Percentiles rank a stretch among this genome's conserved stretches.
Conservation (phyloP, 2,329 filamentous ascomycete genomes). For the Parascedosporium putredinis region DNA sequence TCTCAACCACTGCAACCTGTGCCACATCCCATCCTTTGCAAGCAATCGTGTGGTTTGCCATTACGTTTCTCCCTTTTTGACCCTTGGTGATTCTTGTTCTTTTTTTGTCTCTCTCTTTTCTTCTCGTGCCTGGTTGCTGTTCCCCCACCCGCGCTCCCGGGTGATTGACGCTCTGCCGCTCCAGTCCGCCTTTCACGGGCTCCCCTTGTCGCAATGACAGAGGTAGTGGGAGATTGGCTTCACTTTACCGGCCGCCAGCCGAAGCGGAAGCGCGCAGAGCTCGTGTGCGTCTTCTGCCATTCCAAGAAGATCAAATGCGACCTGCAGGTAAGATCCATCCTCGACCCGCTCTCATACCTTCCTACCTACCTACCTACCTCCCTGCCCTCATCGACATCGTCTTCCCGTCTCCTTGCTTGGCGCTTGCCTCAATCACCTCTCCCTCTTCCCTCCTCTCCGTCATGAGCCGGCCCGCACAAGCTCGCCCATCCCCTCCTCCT, state of each 20-base stretch:
- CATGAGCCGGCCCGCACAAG: too few species aligned
- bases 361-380: not conserved
- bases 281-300: constrained; percentile 22
- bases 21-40: too few species aligned
- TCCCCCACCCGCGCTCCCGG: too few species aligned
- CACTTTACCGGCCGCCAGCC: constrained; percentile 20
- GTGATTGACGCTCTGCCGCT: too few species aligned
- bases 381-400: not conserved
- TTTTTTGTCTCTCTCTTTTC: too few species aligned
- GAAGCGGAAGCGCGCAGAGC: constrained; percentile 22
- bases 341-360: not conserved
- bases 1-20: not conserved
- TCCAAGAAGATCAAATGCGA: constrained; percentile 26
- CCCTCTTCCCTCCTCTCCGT: not conserved
- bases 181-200: not conserved
- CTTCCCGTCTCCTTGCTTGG: not conserved
- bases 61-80: too few species aligned
- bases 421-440: not conserved
- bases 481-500: not conserved
- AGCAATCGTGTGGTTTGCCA: too few species aligned
- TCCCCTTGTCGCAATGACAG: constrained; percentile 15
- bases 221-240: constrained; percentile 21
- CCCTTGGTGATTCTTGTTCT: too few species aligned
- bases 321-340: constrained; percentile 16
- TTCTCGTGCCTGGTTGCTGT: too few species aligned